Base-by-base conservation (phyloP, 805 yeast species). In the Peterozyma xylosa region DNA sequence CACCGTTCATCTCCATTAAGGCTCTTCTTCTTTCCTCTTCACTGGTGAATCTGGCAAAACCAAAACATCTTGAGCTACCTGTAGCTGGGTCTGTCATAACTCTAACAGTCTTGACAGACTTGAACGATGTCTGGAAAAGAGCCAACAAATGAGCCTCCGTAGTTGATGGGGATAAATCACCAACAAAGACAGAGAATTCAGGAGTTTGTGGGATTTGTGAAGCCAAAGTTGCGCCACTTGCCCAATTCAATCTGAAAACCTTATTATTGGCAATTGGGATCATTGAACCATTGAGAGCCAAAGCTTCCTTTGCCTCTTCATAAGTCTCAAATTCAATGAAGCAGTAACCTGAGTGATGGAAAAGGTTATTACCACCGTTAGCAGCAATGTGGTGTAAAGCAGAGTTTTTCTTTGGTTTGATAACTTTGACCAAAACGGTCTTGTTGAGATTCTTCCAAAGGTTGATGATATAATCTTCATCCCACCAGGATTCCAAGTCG, bases 21-120 rank as follows among this genome's bases (percentile, higher is more conserved):
- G 93, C 91, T 33, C 79, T 59, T 44, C 75, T 74, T 53, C 91
- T 71, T 53, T 84, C 91, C 35, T 66, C 72, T 50, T 82, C 88
- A 51, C 76, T 78, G 17, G 83, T 74, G 57, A 85, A 85, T 48
- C 95, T 66, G 27, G 85, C 89, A 62, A 85, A 85, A 0, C 93
- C 93, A 62, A 84, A 84, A 54, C 93, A 82, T 50, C 91, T 68
- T 2, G 88, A 80, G 29, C 82, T 74, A 0, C 90, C 90, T 11
- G 84, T 74, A 5, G 85, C 74, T 2, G 93, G 93, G 56, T 85
- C 91, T 0, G 93, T 84, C 91, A 85, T 85, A 10, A 85, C 91
- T 47, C 93, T 67, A 6, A 85, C 93, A 2, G 93, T 84, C 53
- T 82, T 83, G 35, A 85, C 82, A 9, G 86, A 75, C 42, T 67